phyloP scores from a whole-genome alignment of 1,284 basidiomycete genomes.

The Phellopilus nigrolimitatus region DNA sequence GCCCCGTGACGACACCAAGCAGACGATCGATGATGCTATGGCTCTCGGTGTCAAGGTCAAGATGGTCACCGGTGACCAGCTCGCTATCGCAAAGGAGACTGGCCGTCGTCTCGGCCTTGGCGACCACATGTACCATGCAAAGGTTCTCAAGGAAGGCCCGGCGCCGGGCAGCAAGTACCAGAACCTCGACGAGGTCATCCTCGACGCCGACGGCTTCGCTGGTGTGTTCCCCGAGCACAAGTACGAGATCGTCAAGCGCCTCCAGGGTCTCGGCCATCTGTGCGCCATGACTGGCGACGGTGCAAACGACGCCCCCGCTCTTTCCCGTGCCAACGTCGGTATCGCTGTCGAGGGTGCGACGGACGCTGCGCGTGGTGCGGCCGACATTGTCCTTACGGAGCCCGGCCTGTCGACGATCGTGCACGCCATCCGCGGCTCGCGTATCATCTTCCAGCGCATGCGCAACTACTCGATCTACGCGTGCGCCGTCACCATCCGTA shows the following conservation, averaged over 20 bases:
- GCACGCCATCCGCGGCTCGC: constrained; percentile 92
- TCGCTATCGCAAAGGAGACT: constrained; percentile 99
- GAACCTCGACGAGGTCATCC: constrained; percentile 89
- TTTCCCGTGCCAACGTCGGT: constrained; percentile 94
- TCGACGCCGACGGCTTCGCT: constrained; percentile 89
- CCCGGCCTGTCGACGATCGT: constrained; percentile 96
- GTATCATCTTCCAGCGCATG: constrained; percentile 98
- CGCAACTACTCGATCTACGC: constrained; percentile 93
- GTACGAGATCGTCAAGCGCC: constrained; percentile 88
- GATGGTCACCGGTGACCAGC: constrained; percentile 99
- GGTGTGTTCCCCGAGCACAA: constrained; percentile 98
- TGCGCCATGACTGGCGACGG: constrained; percentile 96
- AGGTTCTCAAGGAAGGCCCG: constrained; percentile 91
- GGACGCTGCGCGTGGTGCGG: constrained; percentile 91
- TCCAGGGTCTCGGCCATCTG: constrained; percentile 86
- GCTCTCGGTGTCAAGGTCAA: constrained; percentile 97
- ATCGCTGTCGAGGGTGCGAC: constrained; percentile 97
- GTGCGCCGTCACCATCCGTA: constrained; percentile 95
- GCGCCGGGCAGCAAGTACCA: constrained; percentile 74
- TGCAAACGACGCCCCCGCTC: constrained; percentile 93
- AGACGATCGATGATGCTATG: constrained; percentile 96
- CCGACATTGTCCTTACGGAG: constrained; percentile 93
- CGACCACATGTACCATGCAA: constrained; percentile 96
- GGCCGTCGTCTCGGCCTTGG: constrained; percentile 94
- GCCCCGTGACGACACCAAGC: constrained; percentile 96